Percentiles rank a stretch among this genome's conserved stretches.
These are phyloP conservation scores for Byssoonygena ceratinophila DNA, from an alignment of 2,329 filamentous ascomycete species.

Conservation along the genomic window DNA sequence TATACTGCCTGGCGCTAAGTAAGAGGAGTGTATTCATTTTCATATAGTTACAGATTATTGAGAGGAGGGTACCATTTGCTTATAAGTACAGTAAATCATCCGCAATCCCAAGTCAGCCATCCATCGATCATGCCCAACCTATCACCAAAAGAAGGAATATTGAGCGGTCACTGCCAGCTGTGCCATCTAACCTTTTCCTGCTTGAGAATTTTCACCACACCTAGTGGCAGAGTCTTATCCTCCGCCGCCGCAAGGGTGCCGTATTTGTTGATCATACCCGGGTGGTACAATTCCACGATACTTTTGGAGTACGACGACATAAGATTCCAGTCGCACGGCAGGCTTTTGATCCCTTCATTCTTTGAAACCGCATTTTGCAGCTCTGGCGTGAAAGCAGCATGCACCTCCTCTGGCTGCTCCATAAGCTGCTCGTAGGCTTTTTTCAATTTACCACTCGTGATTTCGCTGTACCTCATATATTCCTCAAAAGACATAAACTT, in stretches of 20 bases:
- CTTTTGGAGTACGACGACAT: slow-evolving; percentile 38
- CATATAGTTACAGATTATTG: slow-evolving; percentile 1
- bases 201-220: slow-evolving; percentile 35
- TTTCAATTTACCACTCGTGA: slow-evolving; percentile 23
- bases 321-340: slow-evolving; percentile 20
- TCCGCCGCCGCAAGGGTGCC: slow-evolving; percentile 34
- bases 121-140: not conserved
- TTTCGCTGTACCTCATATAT: slow-evolving; percentile 29
- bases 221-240: slow-evolving; percentile 33
- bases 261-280: slow-evolving; percentile 33
- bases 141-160: not conserved
- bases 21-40: not conserved
- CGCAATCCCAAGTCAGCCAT: not conserved
- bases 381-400: slow-evolving; percentile 23
- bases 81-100: not conserved
- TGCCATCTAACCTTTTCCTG: slow-evolving; percentile 36
- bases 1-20: too few species aligned
- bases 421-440: slow-evolving; percentile 28
- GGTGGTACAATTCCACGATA: slow-evolving; percentile 33
- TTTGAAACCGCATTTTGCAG: slow-evolving; percentile 22
- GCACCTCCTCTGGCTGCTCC: slow-evolving; percentile 25
- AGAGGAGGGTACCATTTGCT: not conserved
- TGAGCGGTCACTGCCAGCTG: slow-evolving; percentile 19
- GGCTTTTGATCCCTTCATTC: slow-evolving; percentile 13
- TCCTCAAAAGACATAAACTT: slow-evolving; percentile 35